Base-by-base conservation (phyloP, 2,329 filamentous ascomycete species). In the Colletotrichum sp. region DNA sequence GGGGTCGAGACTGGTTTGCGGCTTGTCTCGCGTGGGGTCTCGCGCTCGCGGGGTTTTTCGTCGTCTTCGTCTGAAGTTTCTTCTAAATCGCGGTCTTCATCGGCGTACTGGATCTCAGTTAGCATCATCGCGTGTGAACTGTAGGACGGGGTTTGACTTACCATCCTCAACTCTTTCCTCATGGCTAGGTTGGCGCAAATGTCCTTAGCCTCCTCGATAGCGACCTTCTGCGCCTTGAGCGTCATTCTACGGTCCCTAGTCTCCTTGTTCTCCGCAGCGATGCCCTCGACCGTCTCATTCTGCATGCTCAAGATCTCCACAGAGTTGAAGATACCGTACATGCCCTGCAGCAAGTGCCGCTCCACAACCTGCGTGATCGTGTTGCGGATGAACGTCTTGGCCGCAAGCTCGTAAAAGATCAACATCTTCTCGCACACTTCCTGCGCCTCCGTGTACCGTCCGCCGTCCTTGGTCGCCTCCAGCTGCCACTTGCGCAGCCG, bases 371-470 rank as follows among this genome's bases (percentile, higher is more conserved):
- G 88, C 0, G 88, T 89, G 70, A 90, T 89, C 71, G 88, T 85
- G 76, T 90, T 90, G 70, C 88, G 84, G 32, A 88, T 89, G 74
- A 89, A 90, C 65, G 87, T 88, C 79, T 88, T 87, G 8, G 87
- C 87, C 3, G 88, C 88, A 10, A 90, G 84, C 76, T 90, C 88
- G 76, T 90, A 90, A 82, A 88, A 90, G 76, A 90, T 90, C 68
- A 90, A 83, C 88, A 89, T 90, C 83, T 90, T 90, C 80, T 90
- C 88, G 30, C 89, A 78, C 0, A 90, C 88, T 79, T 90, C 88
- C 74, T 90, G 87, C 0, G 88, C 88, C 73, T 90, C 88, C 3
- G 85, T 87, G 78, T 88, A 89, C 0, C 83, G 84, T 30, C 85
- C 86, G 1, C 87, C 88, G 8, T 89, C 85, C 75, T 85, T 81